Evolutionary conservation across 2,329 filamentous ascomycete species (phyloP).

Genomic region (Microsporum ferrugineum): DNA sequence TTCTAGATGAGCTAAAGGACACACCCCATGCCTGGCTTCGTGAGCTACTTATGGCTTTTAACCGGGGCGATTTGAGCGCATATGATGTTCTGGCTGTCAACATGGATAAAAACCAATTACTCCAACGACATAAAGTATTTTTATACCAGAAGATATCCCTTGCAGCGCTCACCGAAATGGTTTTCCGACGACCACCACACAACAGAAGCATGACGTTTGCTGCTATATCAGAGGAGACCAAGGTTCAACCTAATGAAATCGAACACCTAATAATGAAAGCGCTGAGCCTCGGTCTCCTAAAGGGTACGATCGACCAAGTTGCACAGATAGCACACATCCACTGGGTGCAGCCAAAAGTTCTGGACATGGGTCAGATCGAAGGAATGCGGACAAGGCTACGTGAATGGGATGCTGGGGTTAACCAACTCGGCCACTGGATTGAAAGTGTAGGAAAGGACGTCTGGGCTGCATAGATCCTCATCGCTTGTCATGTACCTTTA

Average conservation of each 20-base stretch:
- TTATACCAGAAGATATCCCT: slow-evolving; percentile 97
- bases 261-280: slow-evolving; percentile 99
- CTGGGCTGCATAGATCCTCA: slow-evolving; percentile 60
- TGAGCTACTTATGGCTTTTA: slow-evolving; percentile 94
- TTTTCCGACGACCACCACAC: slow-evolving; percentile 90
- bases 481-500: not conserved
- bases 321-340: slow-evolving; percentile 88
- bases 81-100: slow-evolving; percentile 76
- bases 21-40: slow-evolving; percentile 77
- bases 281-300: slow-evolving; percentile 78
- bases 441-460: slow-evolving; percentile 88
- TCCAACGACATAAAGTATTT: slow-evolving; percentile 68
- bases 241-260: slow-evolving; percentile 81
- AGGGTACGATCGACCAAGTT: slow-evolving; percentile 92
- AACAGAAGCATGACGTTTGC: slow-evolving; percentile 88
- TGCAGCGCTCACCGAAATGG: slow-evolving; percentile 86
- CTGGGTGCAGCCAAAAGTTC: slow-evolving; percentile 97
- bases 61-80: slow-evolving; percentile 79
- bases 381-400: slow-evolving; percentile 77
- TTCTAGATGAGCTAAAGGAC: slow-evolving; percentile 70
- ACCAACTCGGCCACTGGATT: slow-evolving; percentile 94
- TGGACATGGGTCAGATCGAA: slow-evolving; percentile 90
- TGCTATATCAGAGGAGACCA: slow-evolving; percentile 82
- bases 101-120: slow-evolving; percentile 66
- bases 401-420: slow-evolving; percentile 94